Evolutionary conservation across 768 basidiomycete species (phyloP).

Genomic region (Myochromella boudieri): DNA sequence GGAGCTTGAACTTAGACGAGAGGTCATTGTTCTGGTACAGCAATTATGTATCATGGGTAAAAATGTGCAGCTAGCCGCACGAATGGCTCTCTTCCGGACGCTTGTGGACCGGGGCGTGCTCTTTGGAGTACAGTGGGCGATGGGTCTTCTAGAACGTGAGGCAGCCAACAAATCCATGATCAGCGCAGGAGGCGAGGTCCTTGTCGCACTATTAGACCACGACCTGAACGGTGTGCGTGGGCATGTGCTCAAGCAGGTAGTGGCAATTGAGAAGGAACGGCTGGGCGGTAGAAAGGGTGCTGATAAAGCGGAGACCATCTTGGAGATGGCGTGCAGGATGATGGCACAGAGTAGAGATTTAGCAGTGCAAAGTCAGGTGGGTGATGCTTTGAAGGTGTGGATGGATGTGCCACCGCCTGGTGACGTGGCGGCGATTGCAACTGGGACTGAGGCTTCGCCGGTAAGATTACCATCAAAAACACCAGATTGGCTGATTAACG

Average conservation of each 20-base stretch:
- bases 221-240: slow-evolving; percentile 84
- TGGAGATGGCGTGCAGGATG: slow-evolving; percentile 73
- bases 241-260: slow-evolving; percentile 81
- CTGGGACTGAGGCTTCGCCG: slow-evolving; percentile 32
- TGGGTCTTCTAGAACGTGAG: slow-evolving; percentile 65
- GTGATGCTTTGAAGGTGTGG: slow-evolving; percentile 82
- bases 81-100: slow-evolving; percentile 81
- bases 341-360: slow-evolving; percentile 80
- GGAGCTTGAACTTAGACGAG: slow-evolving; percentile 59
- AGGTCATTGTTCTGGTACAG: slow-evolving; percentile 86
- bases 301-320: slow-evolving; percentile 69
- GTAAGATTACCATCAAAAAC: slow-evolving; percentile 20
- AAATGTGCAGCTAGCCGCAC: slow-evolving; percentile 87
- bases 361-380: slow-evolving; percentile 87
- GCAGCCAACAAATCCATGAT: slow-evolving; percentile 56
- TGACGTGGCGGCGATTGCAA: slow-evolving; percentile 23
- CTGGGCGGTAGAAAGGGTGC: slow-evolving; percentile 53
- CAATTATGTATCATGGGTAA: slow-evolving; percentile 96
- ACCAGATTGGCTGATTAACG: slow-evolving; percentile 5
- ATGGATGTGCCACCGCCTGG: slow-evolving; percentile 69
- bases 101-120: slow-evolving; percentile 88
- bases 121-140: slow-evolving; percentile 91
- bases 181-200: slow-evolving; percentile 81
- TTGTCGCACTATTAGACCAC: slow-evolving; percentile 85
- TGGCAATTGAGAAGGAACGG: slow-evolving; percentile 68